Evolutionary conservation across 2,329 filamentous ascomycete species (phyloP), one percentile per base, ranked within the genome.

Genomic region (Aspergillus caelatus): DNA sequence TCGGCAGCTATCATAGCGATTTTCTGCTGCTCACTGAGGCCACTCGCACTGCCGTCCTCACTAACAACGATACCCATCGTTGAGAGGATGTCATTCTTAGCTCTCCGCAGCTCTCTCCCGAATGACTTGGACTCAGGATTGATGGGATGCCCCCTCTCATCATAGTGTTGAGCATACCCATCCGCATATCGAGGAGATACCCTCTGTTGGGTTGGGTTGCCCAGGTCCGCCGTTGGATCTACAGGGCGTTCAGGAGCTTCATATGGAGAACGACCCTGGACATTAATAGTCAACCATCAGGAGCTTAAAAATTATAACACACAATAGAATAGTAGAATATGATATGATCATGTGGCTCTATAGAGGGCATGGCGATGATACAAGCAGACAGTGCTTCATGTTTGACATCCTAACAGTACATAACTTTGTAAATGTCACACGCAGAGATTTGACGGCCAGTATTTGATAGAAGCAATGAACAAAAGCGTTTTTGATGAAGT

Each of bases 41-140:
- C 68, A 60, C 70, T 71, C 30, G 73, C 62, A 43, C 72, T 77
- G 19, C 76, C 73, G 66, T 79, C 74, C 64, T 80, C 77, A 59
- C 78, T 80, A 63, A 81, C 78, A 45, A 82, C 80, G 45, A 83
- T 79, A 4, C 82, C 81, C 75, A 83, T 81, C 10, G 79, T 82
- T 26, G 79, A 80, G 19, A 83, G 74, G 36, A 83, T 80, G 65
- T 84, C 82, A 74, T 84, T 84, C 65, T 83, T 82, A 0, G 82
- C 82, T 70, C 80, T 77, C 57, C 79, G 73, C 9, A 83, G 75
- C 57, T 77, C 75, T 46, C 77, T 76, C 11, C 75, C 77, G 32
- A 78, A 69, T 14, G 66, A 65, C 63, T 78, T 79, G 8, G 81
- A 82, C 36, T 74, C 74, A 4, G 74, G 72, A 65, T 83, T 83